Base-by-base conservation (phyloP, 2,329 filamentous ascomycete genomes). In the Neodidymelliopsis sp. region DNA sequence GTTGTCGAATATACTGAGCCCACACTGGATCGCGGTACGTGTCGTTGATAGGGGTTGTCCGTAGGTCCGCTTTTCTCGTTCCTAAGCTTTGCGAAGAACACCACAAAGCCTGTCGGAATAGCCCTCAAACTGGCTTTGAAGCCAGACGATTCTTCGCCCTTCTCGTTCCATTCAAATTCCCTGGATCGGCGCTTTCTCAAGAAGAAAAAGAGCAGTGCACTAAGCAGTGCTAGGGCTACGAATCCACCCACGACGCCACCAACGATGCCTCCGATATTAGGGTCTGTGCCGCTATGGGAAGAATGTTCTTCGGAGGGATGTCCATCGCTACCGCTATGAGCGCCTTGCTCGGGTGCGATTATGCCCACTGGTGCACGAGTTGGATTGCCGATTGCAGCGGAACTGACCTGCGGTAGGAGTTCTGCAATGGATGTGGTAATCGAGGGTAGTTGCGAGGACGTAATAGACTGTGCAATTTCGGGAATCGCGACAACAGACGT, bases 201-300 rank as follows among this genome's bases (percentile, higher is more conserved):
- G 45, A 62, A 71, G 28, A 71, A 56, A 49, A 72, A 71, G 10
- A 73, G 46, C 13, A 73, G 37, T 5, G 46, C 60, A 41, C 62
- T 59, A 33, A 73, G 61, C 9, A 72, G 23, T 10, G 64, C 66
- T 15, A 73, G 57, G 6, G 51, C 66, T n/a, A 63, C 57, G 12
- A 73, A 58, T 4, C 69, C 69, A 20, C 69, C 70, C 15, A 71
- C 49, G n/a, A 69, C 64, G 3, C 67, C 70, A 33, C 70, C 70
- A 18, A 66, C 62, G 24, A 73, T 66, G n/a, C 60, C 57, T 22
- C 62, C 66, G 16, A 71, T 59, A 28, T 70, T 54, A 12, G 34
- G 36, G 6, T 30, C 34, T n/a, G 29, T 48, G 29, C 16, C 25
- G 31, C 35, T 40, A 6, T 43, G 29, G 11, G 49, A 43, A 2